Conservation (phyloP, 2,329 filamentous ascomycete genomes). For the Talaromyces sp. region DNA sequence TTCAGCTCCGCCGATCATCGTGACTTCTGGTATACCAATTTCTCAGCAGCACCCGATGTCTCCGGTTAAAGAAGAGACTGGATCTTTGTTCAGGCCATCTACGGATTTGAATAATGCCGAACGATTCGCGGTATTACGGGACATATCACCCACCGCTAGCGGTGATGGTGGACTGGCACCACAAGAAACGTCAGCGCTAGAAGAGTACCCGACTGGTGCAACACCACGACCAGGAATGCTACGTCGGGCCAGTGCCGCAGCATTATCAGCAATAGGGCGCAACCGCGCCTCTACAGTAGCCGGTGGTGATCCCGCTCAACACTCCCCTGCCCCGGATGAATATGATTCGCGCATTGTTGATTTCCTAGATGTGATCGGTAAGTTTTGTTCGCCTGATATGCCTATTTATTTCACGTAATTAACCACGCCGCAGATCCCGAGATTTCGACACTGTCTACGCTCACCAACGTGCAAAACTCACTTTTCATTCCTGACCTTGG, state of each 20-base stretch:
- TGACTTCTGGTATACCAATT: conserved; percentile 23
- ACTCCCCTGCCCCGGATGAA: conserved; percentile 35
- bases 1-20: conserved; percentile 27
- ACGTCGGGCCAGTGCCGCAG: conserved; percentile 33
- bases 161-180: background rate
- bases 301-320: conserved; percentile 22
- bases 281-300: conserved; percentile 34
- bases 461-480: conserved; percentile 88
- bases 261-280: conserved; percentile 30
- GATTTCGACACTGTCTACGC: conserved; percentile 74
- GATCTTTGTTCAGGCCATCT: conserved; percentile 21
- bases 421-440: conserved; percentile 61
- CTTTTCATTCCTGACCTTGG: conserved; percentile 83
- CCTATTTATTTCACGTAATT: background rate
- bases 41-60: conserved; percentile 26
- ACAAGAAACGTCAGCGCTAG: background rate
- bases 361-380: conserved; percentile 66
- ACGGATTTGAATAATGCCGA: conserved; percentile 19
- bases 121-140: conserved; percentile 13
- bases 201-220: background rate
- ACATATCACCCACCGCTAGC: background rate
- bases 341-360: conserved; percentile 64
- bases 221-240: conserved; percentile 20
- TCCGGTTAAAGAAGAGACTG: conserved; percentile 34
- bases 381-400: conserved; percentile 25